Conservation (phyloP, 306 rosid species). For the Rosa multiflora region DNA sequence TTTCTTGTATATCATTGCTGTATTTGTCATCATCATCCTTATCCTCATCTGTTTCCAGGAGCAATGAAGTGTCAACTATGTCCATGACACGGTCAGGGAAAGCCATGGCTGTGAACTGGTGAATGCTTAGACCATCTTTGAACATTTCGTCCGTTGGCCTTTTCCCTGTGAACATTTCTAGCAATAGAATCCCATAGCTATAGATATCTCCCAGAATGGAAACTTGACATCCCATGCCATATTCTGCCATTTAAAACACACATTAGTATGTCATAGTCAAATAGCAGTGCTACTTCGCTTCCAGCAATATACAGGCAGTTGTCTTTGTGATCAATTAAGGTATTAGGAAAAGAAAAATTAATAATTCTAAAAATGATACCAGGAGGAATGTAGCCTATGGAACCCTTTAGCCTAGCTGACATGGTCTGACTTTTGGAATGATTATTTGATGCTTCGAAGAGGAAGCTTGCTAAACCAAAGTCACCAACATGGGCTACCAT, state of each 20-base stretch:
- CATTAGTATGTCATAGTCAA: neutral
- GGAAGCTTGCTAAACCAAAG: constrained; percentile 36
- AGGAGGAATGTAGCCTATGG: constrained; percentile 43
- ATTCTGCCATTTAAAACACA: constrained; percentile 19
- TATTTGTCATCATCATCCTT: neutral
- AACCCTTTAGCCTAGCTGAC: constrained; percentile 27
- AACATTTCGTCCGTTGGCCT: constrained; percentile 30
- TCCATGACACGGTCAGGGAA: constrained; percentile 36
- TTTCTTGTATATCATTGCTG: constrained; percentile 18
- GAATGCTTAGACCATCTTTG: constrained; percentile 28
- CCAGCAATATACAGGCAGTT: neutral
- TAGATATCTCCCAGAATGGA: constrained; percentile 31
- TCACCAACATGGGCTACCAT: constrained; percentile 46
- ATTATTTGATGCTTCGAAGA: constrained; percentile 22
- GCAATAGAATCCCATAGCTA: constrained; percentile 35
- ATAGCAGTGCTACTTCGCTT: too few species aligned
- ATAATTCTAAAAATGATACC: neutral
- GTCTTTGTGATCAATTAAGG: too few species aligned
- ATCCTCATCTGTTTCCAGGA: constrained; percentile 19
- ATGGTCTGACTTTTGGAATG: constrained; percentile 6
- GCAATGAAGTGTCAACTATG: constrained; percentile 38
- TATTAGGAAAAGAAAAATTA: too few species aligned
- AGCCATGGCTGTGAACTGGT: constrained; percentile 15
- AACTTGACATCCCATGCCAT: constrained; percentile 33
- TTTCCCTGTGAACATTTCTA: constrained; percentile 32